phyloP scores from a whole-genome alignment of 2,329 filamentous ascomycete genomes.

The Corinectria fuckeliana region DNA sequence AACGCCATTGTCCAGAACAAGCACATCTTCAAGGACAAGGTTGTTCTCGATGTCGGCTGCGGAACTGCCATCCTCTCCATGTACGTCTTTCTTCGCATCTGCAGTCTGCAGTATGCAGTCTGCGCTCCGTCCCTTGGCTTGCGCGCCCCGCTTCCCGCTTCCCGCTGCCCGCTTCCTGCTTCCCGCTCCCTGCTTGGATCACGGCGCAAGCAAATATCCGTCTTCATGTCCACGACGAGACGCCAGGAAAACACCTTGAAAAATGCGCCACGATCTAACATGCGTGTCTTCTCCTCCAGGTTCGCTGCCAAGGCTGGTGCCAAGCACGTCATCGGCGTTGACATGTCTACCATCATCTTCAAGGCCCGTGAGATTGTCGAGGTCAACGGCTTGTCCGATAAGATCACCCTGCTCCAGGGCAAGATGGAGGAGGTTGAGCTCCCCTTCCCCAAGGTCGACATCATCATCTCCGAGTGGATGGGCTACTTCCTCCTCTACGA shows the following conservation, averaged over 20 bases:
- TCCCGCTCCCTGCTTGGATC: neutral
- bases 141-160: neutral
- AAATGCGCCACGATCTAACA: constrained; percentile 13
- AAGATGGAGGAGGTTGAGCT: constrained; percentile 99
- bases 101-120: constrained; percentile 18
- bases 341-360: constrained; percentile 99
- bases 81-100: constrained; percentile 58
- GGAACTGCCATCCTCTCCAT: constrained; percentile 98
- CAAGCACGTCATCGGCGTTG: constrained; percentile 97
- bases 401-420: constrained; percentile 97
- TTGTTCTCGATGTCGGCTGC: constrained; percentile 96
- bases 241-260: neutral
- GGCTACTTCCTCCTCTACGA: constrained; percentile 99
- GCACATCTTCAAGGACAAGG: constrained; percentile 82
- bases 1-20: constrained; percentile 97
- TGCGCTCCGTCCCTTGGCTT: neutral
- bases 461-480: constrained; percentile 99
- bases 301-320: constrained; percentile 96
- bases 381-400: constrained; percentile 88
- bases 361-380: constrained; percentile 96
- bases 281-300: constrained; percentile 58
- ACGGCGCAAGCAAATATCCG: neutral
- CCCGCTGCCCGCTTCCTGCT: neutral
- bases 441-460: constrained; percentile 94
- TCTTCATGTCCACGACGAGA: neutral